Base-by-base conservation (phyloP, 371 early-diverging fungal genomes). In the Actinomortierella wolfii region DNA sequence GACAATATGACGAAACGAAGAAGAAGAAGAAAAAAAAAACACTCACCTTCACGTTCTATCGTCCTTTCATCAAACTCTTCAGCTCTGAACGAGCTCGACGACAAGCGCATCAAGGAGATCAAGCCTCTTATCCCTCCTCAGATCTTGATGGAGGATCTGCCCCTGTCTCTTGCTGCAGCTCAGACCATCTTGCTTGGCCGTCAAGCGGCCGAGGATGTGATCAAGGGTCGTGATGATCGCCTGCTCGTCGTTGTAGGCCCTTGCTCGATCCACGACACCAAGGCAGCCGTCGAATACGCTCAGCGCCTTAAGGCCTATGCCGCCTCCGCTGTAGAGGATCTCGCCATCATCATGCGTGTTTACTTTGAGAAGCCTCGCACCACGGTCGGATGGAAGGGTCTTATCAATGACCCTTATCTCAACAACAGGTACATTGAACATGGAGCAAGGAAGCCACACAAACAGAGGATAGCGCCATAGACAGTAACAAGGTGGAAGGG, bases 341-440 rank as follows among this genome's bases (percentile, higher is more conserved):
- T 96, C 53, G 63, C 84, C 21, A 91, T 96, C 44, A 86, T 96
- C 56, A 95, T 96, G 95, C 81, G 96, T 47, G 91, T 90, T 44
- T 97, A 94, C 83, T 97, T 97, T 80, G 96, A 96, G 81, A 96
- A 96, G 79, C 96, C 96, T 14, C 79, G 96, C 59, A 95, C 96
- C 5, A 96, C 95, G 14, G 94, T 95, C 26, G 96, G 96, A 15
- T 96, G 96, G 96, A 95, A 95, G 75, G 96, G 95, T 47, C 78
- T 94, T 44, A 94, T 96, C 76, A 96, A 95, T 68, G 96, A 96
- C 64, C 95, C 96, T 21, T 78, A 85, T 63, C 81, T 96, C 67
- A 86, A 94, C 79, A 88, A 87, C 64, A 86, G 88, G 81, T 86
- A 79, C 53, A 57, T 20, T n/a, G n/a, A n/a, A n/a, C n/a, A n/a